A percentile compares a stretch with the other conserved stretches of the same genome.
Evolutionary conservation across 305 asterid species (phyloP).

Genomic region (Fraxinus albicans): DNA sequence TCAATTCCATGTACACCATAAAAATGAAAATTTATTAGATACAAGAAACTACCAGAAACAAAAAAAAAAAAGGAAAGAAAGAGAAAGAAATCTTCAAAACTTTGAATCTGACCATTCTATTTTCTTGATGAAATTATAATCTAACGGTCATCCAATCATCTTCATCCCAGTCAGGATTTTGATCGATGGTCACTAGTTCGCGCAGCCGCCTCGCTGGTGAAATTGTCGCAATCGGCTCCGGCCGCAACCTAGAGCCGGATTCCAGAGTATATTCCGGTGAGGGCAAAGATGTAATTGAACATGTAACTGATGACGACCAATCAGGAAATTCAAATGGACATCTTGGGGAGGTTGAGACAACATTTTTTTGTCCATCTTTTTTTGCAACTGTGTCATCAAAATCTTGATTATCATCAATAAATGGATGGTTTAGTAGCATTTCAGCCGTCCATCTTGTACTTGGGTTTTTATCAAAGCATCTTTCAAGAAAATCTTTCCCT

Average conservation of each 20-base stretch:
- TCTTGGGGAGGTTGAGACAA: slow-evolving; percentile 31
- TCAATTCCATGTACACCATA: neutral
- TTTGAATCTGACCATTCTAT: slow-evolving; percentile 8
- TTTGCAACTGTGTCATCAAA: slow-evolving; percentile 21
- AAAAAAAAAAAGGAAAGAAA: neutral
- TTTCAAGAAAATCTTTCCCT: slow-evolving; percentile 27
- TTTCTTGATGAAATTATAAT: slow-evolving; percentile 18
- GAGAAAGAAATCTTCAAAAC: slow-evolving; percentile 13
- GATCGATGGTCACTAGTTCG: slow-evolving; percentile 9
- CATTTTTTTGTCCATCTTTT: neutral
- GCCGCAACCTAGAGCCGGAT: neutral
- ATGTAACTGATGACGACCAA: slow-evolving; percentile 28
- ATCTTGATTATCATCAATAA: slow-evolving; percentile 10
- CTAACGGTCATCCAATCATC: slow-evolving; percentile 41
- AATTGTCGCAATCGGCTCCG: neutral
- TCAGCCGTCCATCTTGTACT: slow-evolving; percentile 33
- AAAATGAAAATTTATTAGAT: neutral
- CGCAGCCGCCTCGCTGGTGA: slow-evolving; percentile 29
- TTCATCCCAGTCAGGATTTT: slow-evolving; percentile 28
- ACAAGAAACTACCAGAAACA: neutral
- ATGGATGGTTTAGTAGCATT: slow-evolving; percentile 31
- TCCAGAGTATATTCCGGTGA: slow-evolving; percentile 17
- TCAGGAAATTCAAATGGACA: slow-evolving; percentile 41
- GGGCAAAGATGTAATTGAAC: slow-evolving; percentile 25
- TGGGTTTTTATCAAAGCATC: slow-evolving; percentile 26